Percentiles rank a stretch among this genome's conserved stretches.
Evolutionary conservation across 2,329 filamentous ascomycete species (phyloP).

Genomic region (Madurella fahalii): DNA sequence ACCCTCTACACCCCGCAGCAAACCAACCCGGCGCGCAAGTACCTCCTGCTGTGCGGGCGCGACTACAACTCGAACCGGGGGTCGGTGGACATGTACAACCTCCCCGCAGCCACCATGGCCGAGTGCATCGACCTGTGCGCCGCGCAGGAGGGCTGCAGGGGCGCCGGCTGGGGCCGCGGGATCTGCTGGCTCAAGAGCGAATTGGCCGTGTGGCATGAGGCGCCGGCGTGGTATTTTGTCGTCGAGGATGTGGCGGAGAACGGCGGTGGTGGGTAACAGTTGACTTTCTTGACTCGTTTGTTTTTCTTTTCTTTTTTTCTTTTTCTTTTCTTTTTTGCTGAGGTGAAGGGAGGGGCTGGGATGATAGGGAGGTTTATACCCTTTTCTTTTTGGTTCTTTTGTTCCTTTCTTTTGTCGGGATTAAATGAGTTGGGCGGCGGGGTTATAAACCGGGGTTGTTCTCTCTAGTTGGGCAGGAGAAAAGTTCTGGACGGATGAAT

Average conservation of each 20-base stretch:
- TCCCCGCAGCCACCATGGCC: slow-evolving; percentile 26
- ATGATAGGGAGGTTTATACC: too few species aligned
- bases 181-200: slow-evolving; percentile 36
- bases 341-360: too few species aligned
- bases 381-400: too few species aligned
- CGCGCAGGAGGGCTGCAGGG: slow-evolving; percentile 28
- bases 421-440: too few species aligned
- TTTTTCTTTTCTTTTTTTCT: too few species aligned
- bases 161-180: slow-evolving; percentile 34
- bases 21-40: slow-evolving; percentile 21
- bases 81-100: slow-evolving; percentile 28
- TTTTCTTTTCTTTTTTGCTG: too few species aligned
- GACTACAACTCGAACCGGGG: slow-evolving; percentile 33
- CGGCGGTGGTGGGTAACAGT: neutral
- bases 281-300: neutral
- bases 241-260: slow-evolving; percentile 32
- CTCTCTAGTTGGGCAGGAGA: too few species aligned
- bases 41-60: slow-evolving; percentile 32
- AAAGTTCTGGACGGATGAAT: too few species aligned
- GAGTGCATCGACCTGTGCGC: slow-evolving; percentile 34
- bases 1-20: slow-evolving; percentile 29
- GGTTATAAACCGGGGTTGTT: too few species aligned
- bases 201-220: slow-evolving; percentile 28
- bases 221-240: slow-evolving; percentile 31
- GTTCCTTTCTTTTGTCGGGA: too few species aligned